Base-by-base conservation (phyloP, 2,329 filamentous ascomycete species). In the Tolypocladium tundrense region DNA sequence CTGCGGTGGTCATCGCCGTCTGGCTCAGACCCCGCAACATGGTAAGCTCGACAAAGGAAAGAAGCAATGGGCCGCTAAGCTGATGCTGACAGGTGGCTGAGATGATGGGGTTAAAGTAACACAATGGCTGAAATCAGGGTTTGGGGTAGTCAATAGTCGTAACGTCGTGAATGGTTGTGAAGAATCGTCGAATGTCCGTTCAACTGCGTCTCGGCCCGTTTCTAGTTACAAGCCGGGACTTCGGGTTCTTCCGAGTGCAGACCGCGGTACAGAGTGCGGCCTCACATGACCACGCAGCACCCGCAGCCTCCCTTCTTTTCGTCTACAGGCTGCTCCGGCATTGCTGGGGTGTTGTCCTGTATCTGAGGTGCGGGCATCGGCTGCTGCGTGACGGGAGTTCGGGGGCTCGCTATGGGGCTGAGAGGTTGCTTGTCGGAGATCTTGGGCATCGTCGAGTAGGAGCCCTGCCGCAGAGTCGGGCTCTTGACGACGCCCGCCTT, bases 401-500 rank as follows among this genome's bases (percentile, higher is more conserved):
- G 72, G 40, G 79, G 78, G 62, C 78, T 81, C 1, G 74, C 68
- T 24, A 80, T 59, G 19, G 72, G 69, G 43, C 65, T 72, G 50
- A 63, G 59, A 6, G 64, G 62, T 8, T 64, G 62, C 58, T 70
- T 73, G 62, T 73, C 70, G 6, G 69, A 68, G 48, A 85, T 85
- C 69, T 76, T 84, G 45, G 83, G 83, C 77, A 86, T 86, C 19
- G 83, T 85, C 43, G 84, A 85, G 67, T 86, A 87, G 4, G 76
- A 75, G 57, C 75, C 79, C 55, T 69, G 69, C 21, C 72, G 69
- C 31, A 74, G 68, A 5, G 73, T 74, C 19, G 80, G 78, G 61
- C 77, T 81, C 68, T 78, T 81, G 41, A 65, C 66, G 4, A 65
- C 70, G 35, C 77, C 75, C 1, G 73, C 66, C 59, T 76, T 81